phyloP scores from a whole-genome alignment of 108 stramenopile genomes.

The Parmales sp. region DNA sequence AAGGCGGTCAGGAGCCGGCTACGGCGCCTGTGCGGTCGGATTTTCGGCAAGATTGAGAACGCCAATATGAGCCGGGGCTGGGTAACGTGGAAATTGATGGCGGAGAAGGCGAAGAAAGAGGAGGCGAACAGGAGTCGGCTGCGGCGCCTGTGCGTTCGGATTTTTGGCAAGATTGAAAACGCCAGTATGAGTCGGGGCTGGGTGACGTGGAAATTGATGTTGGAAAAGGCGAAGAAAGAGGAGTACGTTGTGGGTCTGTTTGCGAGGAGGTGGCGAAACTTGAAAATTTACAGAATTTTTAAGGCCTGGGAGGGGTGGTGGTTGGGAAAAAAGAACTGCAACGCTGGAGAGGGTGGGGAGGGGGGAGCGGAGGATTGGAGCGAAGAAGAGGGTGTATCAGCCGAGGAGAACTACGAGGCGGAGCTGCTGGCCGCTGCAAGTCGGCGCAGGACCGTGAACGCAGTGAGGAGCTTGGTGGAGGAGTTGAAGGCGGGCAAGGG shows the following conservation, averaged over 20 bases:
- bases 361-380: neutral
- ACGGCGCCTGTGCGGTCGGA: neutral
- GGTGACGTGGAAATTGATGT: neutral
- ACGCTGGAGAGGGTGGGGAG: neutral
- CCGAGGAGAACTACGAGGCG: too few species aligned
- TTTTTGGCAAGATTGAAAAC: neutral
- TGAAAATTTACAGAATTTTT: neutral
- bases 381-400: neutral
- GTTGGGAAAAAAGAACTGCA: neutral
- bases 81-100: neutral
- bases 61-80: neutral
- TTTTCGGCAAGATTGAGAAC: neutral
- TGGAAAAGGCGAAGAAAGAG: constrained; percentile 1
- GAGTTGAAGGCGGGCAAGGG: too few species aligned
- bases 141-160: neutral
- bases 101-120: neutral
- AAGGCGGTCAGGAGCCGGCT: too few species aligned
- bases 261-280: constrained; percentile 1
- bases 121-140: neutral
- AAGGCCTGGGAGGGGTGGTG: neutral
- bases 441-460: too few species aligned
- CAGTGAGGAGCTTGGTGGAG: too few species aligned
- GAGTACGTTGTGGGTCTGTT: neutral
- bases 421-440: too few species aligned
- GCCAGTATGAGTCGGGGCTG: neutral